Percentiles rank a stretch among this genome's conserved stretches.
phyloP scores from a whole-genome alignment of 2,329 filamentous ascomycete genomes.

The Paraphaeosphaeria sporulosa region DNA sequence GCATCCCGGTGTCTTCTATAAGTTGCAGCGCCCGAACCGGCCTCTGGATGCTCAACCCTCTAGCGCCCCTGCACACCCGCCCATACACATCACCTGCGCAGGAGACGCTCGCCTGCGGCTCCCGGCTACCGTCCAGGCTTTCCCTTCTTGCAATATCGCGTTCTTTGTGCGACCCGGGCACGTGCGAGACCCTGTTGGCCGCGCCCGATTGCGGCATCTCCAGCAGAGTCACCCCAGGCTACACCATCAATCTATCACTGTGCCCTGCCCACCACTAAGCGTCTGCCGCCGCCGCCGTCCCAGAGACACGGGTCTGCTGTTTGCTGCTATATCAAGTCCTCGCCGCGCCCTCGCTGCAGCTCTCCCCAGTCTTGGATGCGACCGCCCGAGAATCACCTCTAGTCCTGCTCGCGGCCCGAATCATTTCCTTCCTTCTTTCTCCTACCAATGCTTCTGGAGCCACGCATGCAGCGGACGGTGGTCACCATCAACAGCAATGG shows the following conservation, averaged over 20 bases:
- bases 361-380: conserved; percentile 26
- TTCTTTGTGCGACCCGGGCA: conserved; percentile 19
- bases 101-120: conserved; percentile 4
- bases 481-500: conserved; percentile 96
- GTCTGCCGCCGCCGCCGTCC: conserved; percentile 16
- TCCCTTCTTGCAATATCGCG: conserved; percentile 23
- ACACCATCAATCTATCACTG: conserved; percentile 29
- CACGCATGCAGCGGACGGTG: conserved; percentile 67
- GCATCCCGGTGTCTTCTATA: conserved; percentile 14
- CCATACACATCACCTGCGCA: not conserved
- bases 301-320: conserved; percentile 26
- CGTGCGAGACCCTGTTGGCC: conserved; percentile 28
- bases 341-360: conserved; percentile 12
- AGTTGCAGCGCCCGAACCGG: conserved; percentile 10
- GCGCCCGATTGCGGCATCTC: conserved; percentile 31
- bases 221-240: conserved; percentile 20
- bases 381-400: conserved; percentile 11
- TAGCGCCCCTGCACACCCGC: conserved; percentile 4
- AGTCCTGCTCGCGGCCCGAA: not conserved
- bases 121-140: conserved; percentile 7
- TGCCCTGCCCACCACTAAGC: conserved; percentile 22
- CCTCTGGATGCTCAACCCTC: conserved; percentile 2
- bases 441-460: conserved; percentile 18
- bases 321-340: conserved; percentile 30
- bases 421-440: not conserved